Evolutionary conservation across 768 basidiomycete genomes (phyloP), one percentile per base, ranked within the genome.

Genomic region (Antrodiella citrinella): DNA sequence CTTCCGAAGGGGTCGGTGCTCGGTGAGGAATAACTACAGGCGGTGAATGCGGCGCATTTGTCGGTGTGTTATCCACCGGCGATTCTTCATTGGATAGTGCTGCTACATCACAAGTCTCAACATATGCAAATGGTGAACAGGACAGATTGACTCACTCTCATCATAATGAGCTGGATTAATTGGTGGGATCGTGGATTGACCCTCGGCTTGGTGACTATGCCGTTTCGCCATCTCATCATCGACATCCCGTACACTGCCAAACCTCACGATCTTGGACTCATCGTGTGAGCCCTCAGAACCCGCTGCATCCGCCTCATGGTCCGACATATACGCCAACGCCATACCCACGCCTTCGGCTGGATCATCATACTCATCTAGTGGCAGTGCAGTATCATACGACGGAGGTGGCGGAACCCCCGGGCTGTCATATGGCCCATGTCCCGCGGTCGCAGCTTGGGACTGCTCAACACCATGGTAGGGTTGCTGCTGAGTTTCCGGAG

Each of bases 201-300:
- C 7, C 30, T 35, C 30, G 15, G 30, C 30, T 35, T 35, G 30
- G 7, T 35, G 30, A 7, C 15, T 7, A 35, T 35, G 30, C 30
- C 65, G 62, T 11, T 55, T 64, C 44, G 65, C 62, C 45, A 69
- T 51, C 52, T 67, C 69, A 4, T 66, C 63, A n/a, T 71, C 65
- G 12, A 70, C 68, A 51, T 73, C 68, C 41, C 65, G 60, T 5
- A 69, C 69, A 4, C 62, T 62, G 2, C 72, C 76, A 57, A 77
- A 77, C 49, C 70, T 60, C 2, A 76, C 76, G 7, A 18, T 10
- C 21, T 43, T 43, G 18, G 35, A 38, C 47, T 52, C 22, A 44
- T 44, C 24, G 39, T 57, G 48, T 51, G 54, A 19, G 51, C 49
- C 11, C 26, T 47, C 25, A 22, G n/a, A 18, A 5, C 41, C 40